Conservation (phyloP, 2,329 filamentous ascomycete genomes). For the Fusarium napiforme region DNA sequence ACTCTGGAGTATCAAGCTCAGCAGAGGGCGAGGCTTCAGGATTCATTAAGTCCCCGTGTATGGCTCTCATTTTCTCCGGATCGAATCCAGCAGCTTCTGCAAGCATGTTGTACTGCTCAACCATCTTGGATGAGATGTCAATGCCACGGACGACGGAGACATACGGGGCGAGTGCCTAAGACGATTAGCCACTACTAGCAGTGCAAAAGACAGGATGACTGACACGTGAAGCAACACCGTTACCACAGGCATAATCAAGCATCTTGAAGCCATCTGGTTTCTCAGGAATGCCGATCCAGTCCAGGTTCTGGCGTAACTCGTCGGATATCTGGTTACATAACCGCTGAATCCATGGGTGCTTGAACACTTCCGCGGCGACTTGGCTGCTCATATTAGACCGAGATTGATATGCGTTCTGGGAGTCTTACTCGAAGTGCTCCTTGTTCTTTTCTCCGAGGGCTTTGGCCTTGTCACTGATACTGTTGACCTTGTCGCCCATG, state of each 20-base stretch:
- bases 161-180: background rate
- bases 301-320: background rate
- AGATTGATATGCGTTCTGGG: rapidly evolving
- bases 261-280: rapidly evolving
- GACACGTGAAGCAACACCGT: background rate
- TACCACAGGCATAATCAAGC: background rate
- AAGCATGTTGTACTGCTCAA: background rate
- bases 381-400: background rate
- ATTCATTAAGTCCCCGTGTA: background rate
- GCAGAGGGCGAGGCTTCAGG: background rate
- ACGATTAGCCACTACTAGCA: rapidly evolving
- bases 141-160: background rate
- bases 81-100: background rate
- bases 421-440: background rate
- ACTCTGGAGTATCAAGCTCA: background rate
- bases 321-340: background rate
- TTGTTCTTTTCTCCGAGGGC: background rate
- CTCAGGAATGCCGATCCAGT: background rate
- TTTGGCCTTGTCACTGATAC: background rate
- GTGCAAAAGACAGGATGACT: rapidly evolving
- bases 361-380: background rate
- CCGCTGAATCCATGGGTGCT: background rate
- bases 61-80: background rate
- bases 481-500: background rate
- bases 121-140: background rate